Base-by-base conservation (phyloP, 1,284 basidiomycete species). In the Pterulicium gracile region DNA sequence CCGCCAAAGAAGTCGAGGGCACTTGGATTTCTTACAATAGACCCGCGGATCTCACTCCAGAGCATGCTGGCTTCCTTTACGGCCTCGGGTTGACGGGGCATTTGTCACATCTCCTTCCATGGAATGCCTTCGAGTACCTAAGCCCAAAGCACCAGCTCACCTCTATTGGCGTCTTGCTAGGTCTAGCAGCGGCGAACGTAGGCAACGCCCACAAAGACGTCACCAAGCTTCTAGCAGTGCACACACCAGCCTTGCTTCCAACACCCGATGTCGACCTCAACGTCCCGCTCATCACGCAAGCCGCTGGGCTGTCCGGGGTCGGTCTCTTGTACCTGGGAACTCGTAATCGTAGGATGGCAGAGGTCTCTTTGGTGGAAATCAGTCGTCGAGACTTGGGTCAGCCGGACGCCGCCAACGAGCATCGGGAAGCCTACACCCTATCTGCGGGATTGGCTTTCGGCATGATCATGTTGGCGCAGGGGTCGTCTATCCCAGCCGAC, bases 21-120 rank as follows among this genome's bases (percentile, higher is more conserved):
- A 90, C 91, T 0, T 95, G 94, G 83, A 92, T 96, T 55, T 83
- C 89, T 15, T 93, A 91, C 70, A 94, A 95, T 62, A 86, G 85
- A 52, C 92, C 93, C 0, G 73, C 77, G 0, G 86, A 91, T 45
- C 71, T 92, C 45, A 91, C 87, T 4, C 79, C 91, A 0, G 83
- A 92, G 55, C 95, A 98, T 58, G 96, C 93, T 13, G 96, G 96
- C 0, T 94, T 98, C 65, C 68, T 99, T 35, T 83, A 90, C 41
- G 96, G 91, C 10, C 73, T 99, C 1, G 96, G 96, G 0, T 68
- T 99, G 27, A 88, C 83, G 1, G 94, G 94, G 0, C 93, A 97
- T 60, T 70, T 98, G 53, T 80, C 81, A 47, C 77, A 82, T 43
- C 81, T 99, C 73, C 68, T 91, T 52, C 88, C 90, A 0, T 94